Base-by-base conservation (phyloP, 2,329 filamentous ascomycete genomes). In the Aspergillus viridinutans region DNA sequence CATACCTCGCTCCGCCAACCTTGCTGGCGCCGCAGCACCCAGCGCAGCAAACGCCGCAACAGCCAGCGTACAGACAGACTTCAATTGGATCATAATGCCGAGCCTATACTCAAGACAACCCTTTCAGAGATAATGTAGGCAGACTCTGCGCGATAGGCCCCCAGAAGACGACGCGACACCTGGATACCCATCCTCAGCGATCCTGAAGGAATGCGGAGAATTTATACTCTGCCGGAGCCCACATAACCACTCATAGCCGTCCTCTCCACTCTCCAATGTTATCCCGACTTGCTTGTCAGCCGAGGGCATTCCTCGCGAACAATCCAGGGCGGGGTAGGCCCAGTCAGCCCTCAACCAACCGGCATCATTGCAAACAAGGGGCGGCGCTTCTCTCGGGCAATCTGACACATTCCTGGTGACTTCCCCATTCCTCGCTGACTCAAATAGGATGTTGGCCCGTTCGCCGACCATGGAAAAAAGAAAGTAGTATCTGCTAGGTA, bases 21-120 rank as follows among this genome's bases (percentile, higher is more conserved):
- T 53, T 43, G 58, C 52, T 5, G 67, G 67, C 45, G 60, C 63
- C 58, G 67, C 67, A 53, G 56, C 56, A 5, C 57, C 58, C 50
- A 61, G 49, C 23, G 48, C 56, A 17, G 56, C 61, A 7, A 59
- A 52, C 23, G 60, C 58, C 35, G 60, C 49, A 42, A 65, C 26
- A 40, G 53, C 49, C 49, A 55, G 56, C 32, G 35, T 9, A 29
- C 20, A 51, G 20, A 51, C 49, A n/a, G 29, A 51, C 43, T 26
- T 47, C 10, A 48, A 28, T 48, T 43, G 21, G 25, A 47, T 8
- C 43, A 47, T 47, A 4, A 47, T 47, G 43, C 43, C 21, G 23
- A 7, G 3, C 21, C 1, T 10, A 25, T 47, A 23, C 20, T 25
- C 43, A 26, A 47, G 21, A 47, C 12, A 23, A 47, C 23, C 43